These are phyloP conservation scores for Eucalyptus urophylla DNA, from an alignment of 345 rosid species.

Conservation along the genomic window DNA sequence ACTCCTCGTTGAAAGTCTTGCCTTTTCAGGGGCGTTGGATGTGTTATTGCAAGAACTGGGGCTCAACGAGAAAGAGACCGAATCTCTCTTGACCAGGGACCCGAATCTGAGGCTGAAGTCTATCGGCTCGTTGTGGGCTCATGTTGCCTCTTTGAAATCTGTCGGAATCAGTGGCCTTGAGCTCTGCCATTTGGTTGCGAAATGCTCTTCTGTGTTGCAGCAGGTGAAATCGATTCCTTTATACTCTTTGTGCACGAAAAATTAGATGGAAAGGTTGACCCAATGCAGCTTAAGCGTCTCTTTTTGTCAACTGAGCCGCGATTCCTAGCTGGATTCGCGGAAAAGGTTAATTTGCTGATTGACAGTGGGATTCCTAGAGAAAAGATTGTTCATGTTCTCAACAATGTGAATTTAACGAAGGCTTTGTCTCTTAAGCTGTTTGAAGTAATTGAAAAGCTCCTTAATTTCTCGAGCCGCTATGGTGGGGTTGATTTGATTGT, in stretches of 20 bases:
- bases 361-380: too few relatives aligned
- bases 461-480: too few relatives aligned
- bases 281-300: too few relatives aligned
- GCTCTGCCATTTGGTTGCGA: slow-evolving; percentile 36
- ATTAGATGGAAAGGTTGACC: slow-evolving; percentile 39
- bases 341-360: too few relatives aligned
- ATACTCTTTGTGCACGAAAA: slow-evolving; percentile 23
- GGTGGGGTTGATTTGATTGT: slow-evolving; percentile 4
- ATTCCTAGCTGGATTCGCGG: too few relatives aligned
- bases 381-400: too few relatives aligned
- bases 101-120: too few relatives aligned
- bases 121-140: too few relatives aligned
- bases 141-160: too few relatives aligned
- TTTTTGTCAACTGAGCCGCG: too few relatives aligned
- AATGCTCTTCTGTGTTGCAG: slow-evolving; percentile 29
- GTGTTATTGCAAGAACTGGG: slow-evolving; percentile 11
- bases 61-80: slow-evolving; percentile 20
- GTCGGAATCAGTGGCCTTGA: not conserved
- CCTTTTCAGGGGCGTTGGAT: not conserved
- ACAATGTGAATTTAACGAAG: too few relatives aligned
- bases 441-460: not conserved
- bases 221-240: slow-evolving; percentile 32
- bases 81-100: slow-evolving; percentile 9
- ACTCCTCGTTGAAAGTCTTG: not conserved
- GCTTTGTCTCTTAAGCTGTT: too few relatives aligned